These are phyloP conservation scores for Hamamelis virginiana DNA, from an alignment of 164 flowering plant genomes.

Conservation along the genomic window DNA sequence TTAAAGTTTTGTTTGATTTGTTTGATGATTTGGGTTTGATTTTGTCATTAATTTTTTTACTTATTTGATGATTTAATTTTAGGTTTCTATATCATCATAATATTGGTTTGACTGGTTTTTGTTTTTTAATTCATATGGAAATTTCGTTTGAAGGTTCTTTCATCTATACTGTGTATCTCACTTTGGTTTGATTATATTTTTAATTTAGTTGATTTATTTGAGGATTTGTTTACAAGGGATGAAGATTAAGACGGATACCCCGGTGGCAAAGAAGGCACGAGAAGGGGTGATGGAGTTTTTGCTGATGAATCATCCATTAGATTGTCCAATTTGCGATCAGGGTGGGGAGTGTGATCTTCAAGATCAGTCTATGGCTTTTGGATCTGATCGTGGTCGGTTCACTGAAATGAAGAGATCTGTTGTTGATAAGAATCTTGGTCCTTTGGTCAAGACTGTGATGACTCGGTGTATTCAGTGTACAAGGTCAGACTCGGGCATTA, in stretches of 20 bases:
- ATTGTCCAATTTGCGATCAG: slow-evolving; percentile 99
- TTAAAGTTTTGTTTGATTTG: not conserved
- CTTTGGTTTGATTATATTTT: not conserved
- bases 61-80: too few species aligned
- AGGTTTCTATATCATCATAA: too few species aligned
- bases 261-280: slow-evolving; percentile 91
- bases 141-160: not conserved
- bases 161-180: not conserved
- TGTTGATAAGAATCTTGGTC: slow-evolving; percentile 97
- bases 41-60: too few species aligned
- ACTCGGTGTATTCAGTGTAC: slow-evolving; percentile 99
- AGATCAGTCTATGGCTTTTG: slow-evolving; percentile 99
- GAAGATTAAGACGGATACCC: slow-evolving; percentile 98
- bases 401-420: slow-evolving; percentile 97
- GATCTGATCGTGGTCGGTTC: slow-evolving; percentile 98
- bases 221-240: slow-evolving; percentile 50
- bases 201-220: not conserved
- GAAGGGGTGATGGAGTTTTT: slow-evolving; percentile 99
- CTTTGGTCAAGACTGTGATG: slow-evolving; percentile 98
- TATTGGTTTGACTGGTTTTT: too few species aligned
- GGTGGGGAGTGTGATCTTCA: slow-evolving; percentile 99
- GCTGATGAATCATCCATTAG: slow-evolving; percentile 97
- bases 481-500: slow-evolving; percentile 42
- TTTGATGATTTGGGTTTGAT: not conserved
- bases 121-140: too few species aligned